Conservation (phyloP, 2,329 filamentous ascomycete species). For the Colletotrichum simmondsii region DNA sequence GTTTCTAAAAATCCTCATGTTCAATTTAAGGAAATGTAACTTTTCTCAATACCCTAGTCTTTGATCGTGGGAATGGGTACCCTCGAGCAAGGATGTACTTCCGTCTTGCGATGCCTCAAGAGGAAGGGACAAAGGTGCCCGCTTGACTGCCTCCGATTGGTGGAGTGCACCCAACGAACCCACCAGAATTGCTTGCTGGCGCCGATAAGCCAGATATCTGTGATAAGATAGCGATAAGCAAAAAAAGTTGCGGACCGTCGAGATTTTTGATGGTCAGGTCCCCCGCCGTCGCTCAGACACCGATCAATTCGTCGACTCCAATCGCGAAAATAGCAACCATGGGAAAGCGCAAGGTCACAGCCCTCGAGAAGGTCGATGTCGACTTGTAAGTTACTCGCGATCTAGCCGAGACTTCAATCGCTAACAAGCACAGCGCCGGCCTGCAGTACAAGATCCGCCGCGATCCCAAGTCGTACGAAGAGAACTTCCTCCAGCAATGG, state of each 20-base stretch:
- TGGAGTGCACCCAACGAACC: rapidly evolving
- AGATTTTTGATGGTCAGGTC: constrained; percentile 5
- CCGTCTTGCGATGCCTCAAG: neutral
- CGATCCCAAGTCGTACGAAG: constrained; percentile 89
- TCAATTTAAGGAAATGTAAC: rapidly evolving
- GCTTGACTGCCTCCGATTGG: neutral
- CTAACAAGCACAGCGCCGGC: constrained; percentile 71
- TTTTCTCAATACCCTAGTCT: no score
- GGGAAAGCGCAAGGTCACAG: constrained; percentile 90
- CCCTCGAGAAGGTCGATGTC: constrained; percentile 94
- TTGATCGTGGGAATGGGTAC: no score
- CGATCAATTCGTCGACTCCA: neutral
- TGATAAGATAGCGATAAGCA: constrained; percentile 4
- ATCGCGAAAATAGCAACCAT: constrained; percentile 54
- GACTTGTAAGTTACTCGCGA: constrained; percentile 69
- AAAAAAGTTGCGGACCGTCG: constrained; percentile 8
- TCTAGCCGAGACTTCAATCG: constrained; percentile 9
- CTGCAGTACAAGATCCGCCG: constrained; percentile 91
- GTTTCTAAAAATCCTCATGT: rapidly evolving
- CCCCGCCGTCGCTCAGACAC: constrained; percentile 19
- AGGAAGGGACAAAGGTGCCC: neutral
- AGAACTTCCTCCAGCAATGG: constrained; percentile 90
- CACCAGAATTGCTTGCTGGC: no score
- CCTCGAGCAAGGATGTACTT: no score
- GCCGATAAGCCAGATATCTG: neutral